A percentile compares a stretch with the other conserved stretches of the same genome.
These are phyloP conservation scores for Hypoxylon intermedium DNA, from an alignment of 495 filamentous ascomycete species.

Conservation along the genomic window DNA sequence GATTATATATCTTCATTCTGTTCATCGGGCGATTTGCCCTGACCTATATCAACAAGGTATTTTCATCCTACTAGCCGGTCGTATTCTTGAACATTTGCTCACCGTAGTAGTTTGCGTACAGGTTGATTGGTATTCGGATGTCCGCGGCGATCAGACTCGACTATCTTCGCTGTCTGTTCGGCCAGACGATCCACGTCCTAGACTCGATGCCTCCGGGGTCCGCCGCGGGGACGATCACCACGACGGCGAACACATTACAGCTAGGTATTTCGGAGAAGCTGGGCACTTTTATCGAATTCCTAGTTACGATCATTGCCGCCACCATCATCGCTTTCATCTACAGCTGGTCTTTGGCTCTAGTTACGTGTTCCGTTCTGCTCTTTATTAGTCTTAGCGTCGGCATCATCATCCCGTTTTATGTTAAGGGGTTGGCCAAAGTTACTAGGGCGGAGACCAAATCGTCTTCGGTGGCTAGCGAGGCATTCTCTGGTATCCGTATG, in stretches of 20 bases:
- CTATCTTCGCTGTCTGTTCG: constrained; percentile 60
- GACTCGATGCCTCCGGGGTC: constrained; percentile 63
- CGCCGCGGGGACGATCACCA: constrained; percentile 65
- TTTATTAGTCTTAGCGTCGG: constrained; percentile 62
- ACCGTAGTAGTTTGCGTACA: constrained; percentile 49
- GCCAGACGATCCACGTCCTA: constrained; percentile 62
- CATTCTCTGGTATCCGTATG: constrained; percentile 63
- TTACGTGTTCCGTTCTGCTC: constrained; percentile 63
- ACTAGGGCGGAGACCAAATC: constrained; percentile 58
- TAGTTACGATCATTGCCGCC: constrained; percentile 50
- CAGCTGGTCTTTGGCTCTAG: constrained; percentile 64
- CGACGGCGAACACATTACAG: constrained; percentile 65
- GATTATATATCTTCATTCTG: constrained; percentile 46
- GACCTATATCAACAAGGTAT: constrained; percentile 57
- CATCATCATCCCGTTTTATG: constrained; percentile 64
- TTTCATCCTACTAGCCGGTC: neutral
- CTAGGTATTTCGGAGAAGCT: constrained; percentile 66
- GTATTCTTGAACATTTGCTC: constrained; percentile 11
- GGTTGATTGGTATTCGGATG: constrained; percentile 59
- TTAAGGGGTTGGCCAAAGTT: constrained; percentile 56
- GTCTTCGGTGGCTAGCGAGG: constrained; percentile 65
- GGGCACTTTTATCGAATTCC: constrained; percentile 52
- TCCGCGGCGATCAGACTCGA: constrained; percentile 59
- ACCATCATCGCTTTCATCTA: constrained; percentile 62
- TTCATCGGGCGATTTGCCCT: constrained; percentile 55